A percentile compares a stretch with the other conserved stretches of the same genome.
Evolutionary conservation across 768 basidiomycete species (phyloP).

Genomic region (Mrakia gelida): DNA sequence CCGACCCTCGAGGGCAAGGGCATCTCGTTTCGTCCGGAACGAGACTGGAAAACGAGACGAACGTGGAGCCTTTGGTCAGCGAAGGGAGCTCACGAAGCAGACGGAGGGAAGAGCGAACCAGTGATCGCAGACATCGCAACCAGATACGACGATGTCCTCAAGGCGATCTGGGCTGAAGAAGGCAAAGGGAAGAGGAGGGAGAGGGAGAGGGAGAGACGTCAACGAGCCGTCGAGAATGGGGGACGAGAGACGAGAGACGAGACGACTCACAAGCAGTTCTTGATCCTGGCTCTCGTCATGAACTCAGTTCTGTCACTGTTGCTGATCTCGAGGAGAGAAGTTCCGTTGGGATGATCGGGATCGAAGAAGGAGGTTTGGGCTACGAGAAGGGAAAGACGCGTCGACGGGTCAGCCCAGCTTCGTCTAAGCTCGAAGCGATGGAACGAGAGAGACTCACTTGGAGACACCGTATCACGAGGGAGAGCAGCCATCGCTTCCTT

Average conservation of each 20-base stretch:
- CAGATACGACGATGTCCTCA: neutral
- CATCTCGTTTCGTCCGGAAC: neutral
- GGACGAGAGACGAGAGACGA: no score
- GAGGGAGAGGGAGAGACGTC: neutral
- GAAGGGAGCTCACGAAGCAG: neutral
- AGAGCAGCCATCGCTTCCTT: neutral
- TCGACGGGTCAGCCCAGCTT: neutral
- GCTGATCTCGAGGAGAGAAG: neutral
- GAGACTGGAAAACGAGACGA: neutral
- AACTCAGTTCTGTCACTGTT: neutral
- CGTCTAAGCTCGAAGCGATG: neutral
- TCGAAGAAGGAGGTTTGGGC: neutral
- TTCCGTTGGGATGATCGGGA: neutral
- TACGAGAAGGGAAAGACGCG: neutral
- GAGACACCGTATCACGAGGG: neutral
- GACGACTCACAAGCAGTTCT: neutral
- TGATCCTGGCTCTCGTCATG: neutral
- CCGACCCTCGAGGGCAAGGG: neutral
- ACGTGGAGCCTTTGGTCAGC: neutral
- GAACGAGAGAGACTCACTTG: neutral
- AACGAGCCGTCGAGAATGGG: neutral
- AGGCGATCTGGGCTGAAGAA: neutral
- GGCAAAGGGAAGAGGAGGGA: neutral
- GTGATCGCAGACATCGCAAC: neutral
- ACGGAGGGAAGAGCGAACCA: neutral